Evolutionary conservation across 2,329 filamentous ascomycete genomes (phyloP), one percentile per base, ranked within the genome.

Genomic region (Rosellinia necatrix): DNA sequence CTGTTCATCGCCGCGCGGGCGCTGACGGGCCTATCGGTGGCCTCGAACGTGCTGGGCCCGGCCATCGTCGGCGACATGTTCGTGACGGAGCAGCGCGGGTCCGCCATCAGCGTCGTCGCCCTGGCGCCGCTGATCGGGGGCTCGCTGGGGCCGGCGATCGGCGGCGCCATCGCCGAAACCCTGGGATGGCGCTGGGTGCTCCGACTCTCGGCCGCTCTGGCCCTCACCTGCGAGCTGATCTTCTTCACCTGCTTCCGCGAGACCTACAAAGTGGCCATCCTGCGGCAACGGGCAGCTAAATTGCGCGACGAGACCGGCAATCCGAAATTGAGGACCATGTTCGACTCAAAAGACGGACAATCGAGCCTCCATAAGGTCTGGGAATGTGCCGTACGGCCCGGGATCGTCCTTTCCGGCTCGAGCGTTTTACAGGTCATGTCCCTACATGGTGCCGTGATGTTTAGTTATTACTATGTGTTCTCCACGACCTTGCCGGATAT

Each of bases 31-130:
- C 74, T 84, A 30, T 84, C 85, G 3, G 84, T 86, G 7, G 84
- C 86, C 2, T 81, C 82, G 2, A 86, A 85, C 60, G 84, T 87
- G 7, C 74, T 88, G 15, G 84, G 81, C 59, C 85, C 85, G 0
- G 81, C 84, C 21, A 83, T 88, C 49, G 78, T 88, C 15, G 85
- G 84, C 21, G 85, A 88, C 66, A 80, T 87, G 60, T 87, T 86
- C 65, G 69, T 73, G 2, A 72, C 78, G 1, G 84, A 87, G 52
- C 73, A 82, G 66, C 75, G 84, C 13, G 85, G 84, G 21, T 76
- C 77, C 0, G 79, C 84, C 6, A 82, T 88, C 78, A 82, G 79
- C 63, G 56, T 82, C 40, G 72, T 85, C 42, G 80, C 79, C 68
- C 70, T 86, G 2, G 81, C 83, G 2, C 83, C 84, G 0, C 71